Base-by-base conservation (phyloP, 345 rosid genomes). In the Bruguiera parviflora region DNA sequence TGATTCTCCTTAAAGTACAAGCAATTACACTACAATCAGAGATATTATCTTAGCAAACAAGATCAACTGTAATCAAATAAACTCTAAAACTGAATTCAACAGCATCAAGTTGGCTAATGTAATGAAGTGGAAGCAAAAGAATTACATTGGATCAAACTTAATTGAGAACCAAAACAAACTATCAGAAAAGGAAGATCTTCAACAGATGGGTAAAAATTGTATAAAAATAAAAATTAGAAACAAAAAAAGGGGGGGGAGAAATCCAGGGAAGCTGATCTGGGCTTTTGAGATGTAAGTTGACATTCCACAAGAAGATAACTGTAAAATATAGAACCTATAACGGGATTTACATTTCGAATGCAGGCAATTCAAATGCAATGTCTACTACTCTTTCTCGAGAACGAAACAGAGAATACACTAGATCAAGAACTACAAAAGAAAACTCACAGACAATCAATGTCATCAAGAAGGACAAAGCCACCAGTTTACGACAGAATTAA, bases 351-450 rank as follows among this genome's bases (percentile, higher is more conserved):
- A 39, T 39, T 39, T 3, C 2, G 47, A 39, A 10, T 39, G 2
- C 16, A 43, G 49, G 18, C 49, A 13, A 43, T 13, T 43, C 1
- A 43, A 43, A 15, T 13, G 49, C 49, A 58, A 27, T 43, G 7
- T 32, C 52, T 46, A 25, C 63, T 5, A 43, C 51, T 47, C 31
- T 58, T 57, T 9, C 39, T 63, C 29, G 21, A 29, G 46, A 63
- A 62, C 19, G 4, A 52, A 70, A 13, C 61, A 33, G 58, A 61
- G 56, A 39, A 68, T 8, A 28, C n/a, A 53, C 25, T 49, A 61
- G n/a, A 61, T 62, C 53, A 18, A 18, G 35, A 27, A 64, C 31
- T 56, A 18, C 37, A 65, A 47, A 29, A 72, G n/a, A n/a, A 65
- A 29, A 25, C 5, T 59, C 55, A 53, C 25, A 63, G 22, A 27